Conservation (phyloP, 805 yeast genomes). For the Schwanniomyces pseudopolymorphus region DNA sequence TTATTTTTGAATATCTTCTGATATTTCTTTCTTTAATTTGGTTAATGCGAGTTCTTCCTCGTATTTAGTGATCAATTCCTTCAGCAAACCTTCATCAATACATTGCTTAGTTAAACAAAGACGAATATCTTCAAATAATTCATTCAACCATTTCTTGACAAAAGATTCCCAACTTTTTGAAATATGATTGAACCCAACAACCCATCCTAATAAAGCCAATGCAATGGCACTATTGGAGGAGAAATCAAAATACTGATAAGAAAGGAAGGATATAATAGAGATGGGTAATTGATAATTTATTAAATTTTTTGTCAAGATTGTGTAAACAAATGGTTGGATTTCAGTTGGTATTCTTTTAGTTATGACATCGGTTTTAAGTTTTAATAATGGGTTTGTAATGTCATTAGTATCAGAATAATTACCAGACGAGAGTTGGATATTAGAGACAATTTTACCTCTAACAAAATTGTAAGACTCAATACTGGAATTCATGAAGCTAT, state of each 20-base stretch:
- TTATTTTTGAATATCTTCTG: constrained; percentile 11
- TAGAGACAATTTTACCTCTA: constrained; percentile 35
- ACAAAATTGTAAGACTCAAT: constrained; percentile 37
- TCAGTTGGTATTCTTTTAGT: constrained; percentile 26
- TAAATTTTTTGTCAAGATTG: constrained; percentile 27
- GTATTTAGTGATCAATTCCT: constrained; percentile 28
- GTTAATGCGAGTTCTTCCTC: constrained; percentile 17
- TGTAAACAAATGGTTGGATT: constrained; percentile 37
- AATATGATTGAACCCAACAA: constrained; percentile 41
- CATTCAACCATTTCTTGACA: constrained; percentile 25
- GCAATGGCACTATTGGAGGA: constrained; percentile 32
- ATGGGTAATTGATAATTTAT: constrained; percentile 39
- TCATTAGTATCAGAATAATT: constrained; percentile 11
- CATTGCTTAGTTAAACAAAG: constrained; percentile 33
- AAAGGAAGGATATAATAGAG: constrained; percentile 25
- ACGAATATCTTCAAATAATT: constrained; percentile 36
- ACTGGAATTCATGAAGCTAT: constrained; percentile 36
- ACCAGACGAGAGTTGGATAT: constrained; percentile 26
- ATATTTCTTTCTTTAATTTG: constrained; percentile 12
- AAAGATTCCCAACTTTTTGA: constrained; percentile 35
- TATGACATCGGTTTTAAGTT: constrained; percentile 30
- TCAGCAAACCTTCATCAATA: constrained; percentile 36
- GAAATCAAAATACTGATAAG: constrained; percentile 35
- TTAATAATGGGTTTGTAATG: constrained; percentile 27
- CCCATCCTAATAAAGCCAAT: constrained; percentile 36